Evolutionary conservation across 306 rosid genomes (phyloP).

Genomic region (Neltuma alba): DNA sequence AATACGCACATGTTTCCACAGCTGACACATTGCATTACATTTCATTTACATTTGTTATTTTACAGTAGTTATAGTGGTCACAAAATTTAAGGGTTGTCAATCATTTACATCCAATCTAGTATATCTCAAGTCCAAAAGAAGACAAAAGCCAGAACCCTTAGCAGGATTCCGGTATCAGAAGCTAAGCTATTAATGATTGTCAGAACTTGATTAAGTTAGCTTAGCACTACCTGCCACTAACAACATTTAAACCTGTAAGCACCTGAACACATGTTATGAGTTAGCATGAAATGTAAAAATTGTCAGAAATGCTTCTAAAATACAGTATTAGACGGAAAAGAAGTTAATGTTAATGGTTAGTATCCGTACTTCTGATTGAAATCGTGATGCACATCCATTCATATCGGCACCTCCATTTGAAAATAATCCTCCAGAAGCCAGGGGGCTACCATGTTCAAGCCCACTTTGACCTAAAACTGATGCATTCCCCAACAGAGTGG

Average conservation of each 20-base stretch:
- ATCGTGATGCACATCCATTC: conserved; percentile 96
- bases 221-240: conserved; percentile 70
- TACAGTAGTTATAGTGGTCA: conserved; percentile 18
- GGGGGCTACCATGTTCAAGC: conserved; percentile 99
- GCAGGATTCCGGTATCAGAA: conserved; percentile 41
- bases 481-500: conserved; percentile 99
- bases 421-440: conserved; percentile 96
- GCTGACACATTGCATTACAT: conserved; percentile 29
- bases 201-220: conserved; percentile 65
- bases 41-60: conserved; percentile 14
- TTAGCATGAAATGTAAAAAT: conserved; percentile 67
- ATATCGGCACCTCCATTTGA: conserved; percentile 88
- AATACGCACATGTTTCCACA: conserved; percentile 36
- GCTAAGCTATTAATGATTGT: conserved; percentile 46
- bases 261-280: conserved; percentile 62
- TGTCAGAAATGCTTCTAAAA: conserved; percentile 81
- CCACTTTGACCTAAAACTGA: conserved; percentile 99
- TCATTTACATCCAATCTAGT: conserved; percentile 31
- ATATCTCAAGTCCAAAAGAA: conserved; percentile 34
- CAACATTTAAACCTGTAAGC: conserved; percentile 55
- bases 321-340: conserved; percentile 87
- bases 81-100: conserved; percentile 25
- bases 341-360: conserved; percentile 99
- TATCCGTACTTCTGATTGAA: conserved; percentile 99
- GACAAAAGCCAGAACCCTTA: conserved; percentile 31